Evolutionary conservation across 306 rosid species (phyloP).

Genomic region (Erythrophleum fordii): DNA sequence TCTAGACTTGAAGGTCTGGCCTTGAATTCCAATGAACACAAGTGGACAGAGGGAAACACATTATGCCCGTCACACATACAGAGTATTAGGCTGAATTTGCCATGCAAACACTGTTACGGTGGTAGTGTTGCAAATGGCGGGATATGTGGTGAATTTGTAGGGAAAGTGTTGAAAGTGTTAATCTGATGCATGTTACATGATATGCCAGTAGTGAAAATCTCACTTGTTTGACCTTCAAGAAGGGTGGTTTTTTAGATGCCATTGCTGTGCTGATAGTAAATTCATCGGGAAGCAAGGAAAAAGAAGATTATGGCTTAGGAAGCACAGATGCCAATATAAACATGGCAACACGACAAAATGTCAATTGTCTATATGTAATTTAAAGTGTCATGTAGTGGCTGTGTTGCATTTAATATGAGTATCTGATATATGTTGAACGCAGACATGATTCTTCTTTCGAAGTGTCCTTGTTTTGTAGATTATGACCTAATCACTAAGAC

Average conservation of each 20-base stretch:
- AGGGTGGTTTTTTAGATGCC: background rate
- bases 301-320: background rate
- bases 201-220: background rate
- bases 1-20: constrained; percentile 25
- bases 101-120: background rate
- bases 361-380: no score
- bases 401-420: background rate
- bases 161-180: background rate
- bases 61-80: background rate
- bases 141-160: no score
- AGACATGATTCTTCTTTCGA: no score
- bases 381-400: background rate
- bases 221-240: background rate
- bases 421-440: no score
- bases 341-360: background rate
- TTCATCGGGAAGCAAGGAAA: constrained; percentile 1
- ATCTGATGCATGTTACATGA: background rate
- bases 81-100: background rate
- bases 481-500: no score
- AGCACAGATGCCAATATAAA: no score
- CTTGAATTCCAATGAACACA: constrained; percentile 17
- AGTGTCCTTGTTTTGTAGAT: no score
- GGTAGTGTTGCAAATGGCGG: background rate
- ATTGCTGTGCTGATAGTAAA: background rate
- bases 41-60: constrained; percentile 13